These are phyloP conservation scores for Euphrasia confusa DNA, from an alignment of 257 asterid genomes.

Conservation along the genomic window DNA sequence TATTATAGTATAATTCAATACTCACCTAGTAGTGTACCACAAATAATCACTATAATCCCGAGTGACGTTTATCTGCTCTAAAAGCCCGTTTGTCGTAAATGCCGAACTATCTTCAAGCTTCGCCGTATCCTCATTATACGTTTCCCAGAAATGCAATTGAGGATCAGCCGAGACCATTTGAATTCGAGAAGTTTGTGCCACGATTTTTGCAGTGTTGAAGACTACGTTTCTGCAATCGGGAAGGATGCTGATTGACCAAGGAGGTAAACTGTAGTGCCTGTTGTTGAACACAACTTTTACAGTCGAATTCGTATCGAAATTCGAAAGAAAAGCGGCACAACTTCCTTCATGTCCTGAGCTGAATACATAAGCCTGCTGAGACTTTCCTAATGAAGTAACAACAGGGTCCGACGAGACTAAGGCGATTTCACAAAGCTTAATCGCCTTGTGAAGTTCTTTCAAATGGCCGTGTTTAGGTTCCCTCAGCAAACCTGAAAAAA, in stretches of 20 bases:
- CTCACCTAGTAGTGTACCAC: conserved; percentile 68
- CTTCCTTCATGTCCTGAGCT: conserved; percentile 31
- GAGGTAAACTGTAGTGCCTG: conserved; percentile 48
- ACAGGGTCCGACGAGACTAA: conserved; percentile 47
- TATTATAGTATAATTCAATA: background rate
- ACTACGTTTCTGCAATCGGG: conserved; percentile 62
- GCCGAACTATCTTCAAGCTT: conserved; percentile 38
- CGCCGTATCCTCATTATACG: conserved; percentile 44
- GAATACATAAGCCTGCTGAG: conserved; percentile 55
- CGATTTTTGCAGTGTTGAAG: conserved; percentile 62
- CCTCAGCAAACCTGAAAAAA: conserved; percentile 44
- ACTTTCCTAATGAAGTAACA: conserved; percentile 41
- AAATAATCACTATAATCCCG: conserved; percentile 61
- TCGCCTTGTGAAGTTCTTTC: conserved; percentile 61
- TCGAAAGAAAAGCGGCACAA: conserved; percentile 66
- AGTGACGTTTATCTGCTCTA: conserved; percentile 63
- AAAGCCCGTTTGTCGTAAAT: conserved; percentile 41
- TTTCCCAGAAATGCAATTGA: conserved; percentile 49
- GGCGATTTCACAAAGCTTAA: conserved; percentile 54
- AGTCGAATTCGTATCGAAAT: conserved; percentile 39
- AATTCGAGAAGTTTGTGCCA: conserved; percentile 38
- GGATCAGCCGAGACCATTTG: conserved; percentile 36
- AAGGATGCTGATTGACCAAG: conserved; percentile 75
- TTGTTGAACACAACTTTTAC: conserved; percentile 45
- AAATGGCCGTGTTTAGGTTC: conserved; percentile 66